Percentiles rank a stretch among this genome's conserved stretches.
These are phyloP conservation scores for Ceratocystiopsis brevicomis DNA, from an alignment of 2,329 filamentous ascomycete species.

Conservation along the genomic window DNA sequence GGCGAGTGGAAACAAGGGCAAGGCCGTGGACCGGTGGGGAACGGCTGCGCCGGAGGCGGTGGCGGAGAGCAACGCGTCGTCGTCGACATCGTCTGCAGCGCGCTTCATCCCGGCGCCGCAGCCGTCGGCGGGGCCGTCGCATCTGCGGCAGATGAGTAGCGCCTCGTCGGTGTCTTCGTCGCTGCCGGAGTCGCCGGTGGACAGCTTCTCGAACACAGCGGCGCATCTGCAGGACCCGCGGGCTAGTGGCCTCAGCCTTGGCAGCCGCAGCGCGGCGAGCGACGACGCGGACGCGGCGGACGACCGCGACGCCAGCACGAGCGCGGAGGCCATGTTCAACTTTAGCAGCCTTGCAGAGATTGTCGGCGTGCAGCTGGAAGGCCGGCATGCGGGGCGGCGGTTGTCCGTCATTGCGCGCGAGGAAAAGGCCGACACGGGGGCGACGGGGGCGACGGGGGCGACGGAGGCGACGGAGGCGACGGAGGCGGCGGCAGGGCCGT, in stretches of 20 bases:
- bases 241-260: conserved; percentile 34
- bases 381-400: conserved; percentile 21
- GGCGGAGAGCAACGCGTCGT: conserved; percentile 9
- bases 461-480: background rate
- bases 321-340: conserved; percentile 70
- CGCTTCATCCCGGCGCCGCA: conserved; percentile 28
- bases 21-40: conserved; percentile 41
- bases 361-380: conserved; percentile 46
- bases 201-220: conserved; percentile 26
- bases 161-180: conserved; percentile 73
- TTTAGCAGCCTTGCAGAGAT: conserved; percentile 75
- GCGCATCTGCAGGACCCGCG: conserved; percentile 25
- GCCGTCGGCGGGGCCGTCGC: conserved; percentile 43
- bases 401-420: conserved; percentile 13
- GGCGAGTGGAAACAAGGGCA: conserved; percentile 41
- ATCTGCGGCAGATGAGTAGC: conserved; percentile 68
- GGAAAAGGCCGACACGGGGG: background rate
- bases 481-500: conserved; percentile 2
- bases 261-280: conserved; percentile 23
- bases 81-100: conserved; percentile 16
- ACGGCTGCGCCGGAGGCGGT: conserved; percentile 28
- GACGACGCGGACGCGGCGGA: conserved; percentile 10
- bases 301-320: conserved; percentile 26
- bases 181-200: conserved; percentile 43
- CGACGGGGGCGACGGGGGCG: conserved; percentile 1